phyloP scores from a whole-genome alignment of 768 basidiomycete species.

The Tricholoma sp. region DNA sequence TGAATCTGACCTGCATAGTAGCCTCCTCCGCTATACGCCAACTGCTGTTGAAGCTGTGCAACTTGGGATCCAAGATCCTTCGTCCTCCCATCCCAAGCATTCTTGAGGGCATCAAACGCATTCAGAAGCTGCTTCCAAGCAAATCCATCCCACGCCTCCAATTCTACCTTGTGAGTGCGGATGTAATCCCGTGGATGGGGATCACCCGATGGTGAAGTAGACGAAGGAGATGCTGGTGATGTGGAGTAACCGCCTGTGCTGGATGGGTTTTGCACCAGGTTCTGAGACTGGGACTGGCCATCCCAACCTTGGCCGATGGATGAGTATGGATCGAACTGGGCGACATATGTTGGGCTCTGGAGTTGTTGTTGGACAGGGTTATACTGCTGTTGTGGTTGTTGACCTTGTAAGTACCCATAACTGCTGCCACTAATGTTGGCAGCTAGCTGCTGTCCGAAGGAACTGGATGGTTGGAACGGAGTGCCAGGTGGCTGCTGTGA shows the following conservation, averaged over 20 bases:
- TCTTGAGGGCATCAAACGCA: slow-evolving; percentile 60
- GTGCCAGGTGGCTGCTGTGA: slow-evolving; percentile 13
- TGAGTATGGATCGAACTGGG: slow-evolving; percentile 51
- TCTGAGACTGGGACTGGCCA: slow-evolving; percentile 16
- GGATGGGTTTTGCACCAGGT: slow-evolving; percentile 15
- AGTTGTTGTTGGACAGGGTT: slow-evolving; percentile 44
- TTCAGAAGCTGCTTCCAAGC: slow-evolving; percentile 68
- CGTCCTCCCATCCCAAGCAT: slow-evolving; percentile 59
- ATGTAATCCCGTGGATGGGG: slow-evolving; percentile 69
- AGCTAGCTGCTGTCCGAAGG: slow-evolving; percentile 53
- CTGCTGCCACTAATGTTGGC: slow-evolving; percentile 34
- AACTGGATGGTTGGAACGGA: slow-evolving; percentile 44
- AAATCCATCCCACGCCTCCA: slow-evolving; percentile 68
- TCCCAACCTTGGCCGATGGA: slow-evolving; percentile 41
- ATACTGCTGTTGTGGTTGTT: slow-evolving; percentile 27
- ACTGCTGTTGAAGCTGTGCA: slow-evolving; percentile 40
- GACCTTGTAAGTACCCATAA: slow-evolving; percentile 33
- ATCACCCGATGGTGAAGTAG: slow-evolving; percentile 30
- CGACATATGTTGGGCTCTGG: slow-evolving; percentile 39
- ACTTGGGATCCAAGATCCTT: slow-evolving; percentile 46
- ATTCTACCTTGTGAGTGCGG: slow-evolving; percentile 55
- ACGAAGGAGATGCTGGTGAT: slow-evolving; percentile 23
- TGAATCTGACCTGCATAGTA: slow-evolving; percentile 45
- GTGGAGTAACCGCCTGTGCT: slow-evolving; percentile 16
- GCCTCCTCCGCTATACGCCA: slow-evolving; percentile 37